phyloP scores from a whole-genome alignment of 495 filamentous ascomycete species.

The Niebla homalea region DNA sequence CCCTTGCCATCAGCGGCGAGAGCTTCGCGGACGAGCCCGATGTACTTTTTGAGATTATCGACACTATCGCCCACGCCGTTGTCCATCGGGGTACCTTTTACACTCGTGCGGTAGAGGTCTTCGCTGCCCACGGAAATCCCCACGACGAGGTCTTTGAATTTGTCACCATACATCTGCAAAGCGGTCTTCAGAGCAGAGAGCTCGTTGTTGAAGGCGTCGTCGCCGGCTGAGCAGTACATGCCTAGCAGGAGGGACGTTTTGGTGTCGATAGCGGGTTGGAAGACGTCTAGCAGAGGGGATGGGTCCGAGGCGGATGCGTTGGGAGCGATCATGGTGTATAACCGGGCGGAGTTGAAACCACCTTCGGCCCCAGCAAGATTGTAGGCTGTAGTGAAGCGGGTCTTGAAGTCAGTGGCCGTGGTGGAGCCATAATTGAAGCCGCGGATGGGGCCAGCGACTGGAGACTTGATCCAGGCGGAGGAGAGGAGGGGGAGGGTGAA shows the following conservation, averaged over 20 bases:
- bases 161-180: conserved; percentile 46
- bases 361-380: conserved; percentile 46
- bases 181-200: conserved; percentile 51
- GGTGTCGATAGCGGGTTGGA: conserved; percentile 66
- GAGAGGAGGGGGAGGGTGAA: background rate
- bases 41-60: conserved; percentile 47
- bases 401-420: conserved; percentile 46
- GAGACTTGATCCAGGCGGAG: background rate
- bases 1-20: conserved; percentile 28
- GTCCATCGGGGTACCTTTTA: conserved; percentile 35
- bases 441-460: conserved; percentile 15
- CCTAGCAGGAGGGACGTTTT: conserved; percentile 62
- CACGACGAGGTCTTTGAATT: conserved; percentile 50
- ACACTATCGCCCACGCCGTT: conserved; percentile 48
- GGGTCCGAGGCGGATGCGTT: conserved; percentile 5
- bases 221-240: conserved; percentile 62
- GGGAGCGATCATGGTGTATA: conserved; percentile 44
- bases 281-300: conserved; percentile 44
- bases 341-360: conserved; percentile 61
- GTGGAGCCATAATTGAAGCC: conserved; percentile 79
- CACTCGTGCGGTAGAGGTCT: conserved; percentile 73
- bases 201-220: conserved; percentile 50
- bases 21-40: conserved; percentile 46
- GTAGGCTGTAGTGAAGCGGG: conserved; percentile 57
- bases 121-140: conserved; percentile 88